Base-by-base conservation (phyloP, 345 rosid genomes). In the Syzygium jambos region DNA sequence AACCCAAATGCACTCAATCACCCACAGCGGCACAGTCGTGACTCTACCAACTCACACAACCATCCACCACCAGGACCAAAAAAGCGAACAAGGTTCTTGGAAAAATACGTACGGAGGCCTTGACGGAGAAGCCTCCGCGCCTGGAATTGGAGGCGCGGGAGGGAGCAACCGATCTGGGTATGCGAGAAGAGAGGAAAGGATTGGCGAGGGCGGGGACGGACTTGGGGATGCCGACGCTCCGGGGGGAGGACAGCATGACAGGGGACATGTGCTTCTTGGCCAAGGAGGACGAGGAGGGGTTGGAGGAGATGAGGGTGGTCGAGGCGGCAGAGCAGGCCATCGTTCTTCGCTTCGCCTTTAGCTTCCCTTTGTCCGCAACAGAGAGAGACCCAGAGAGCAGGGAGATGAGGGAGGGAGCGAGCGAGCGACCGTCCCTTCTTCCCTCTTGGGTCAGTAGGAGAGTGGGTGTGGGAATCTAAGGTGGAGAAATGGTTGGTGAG, bases 281-380 rank as follows among this genome's bases (percentile, higher is more conserved):
- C 78, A 68, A 34, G 49, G 92, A 89, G 68, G 89, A 86, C 82
- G 85, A 90, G 86, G 90, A 84, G 19, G 96, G 85, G 84, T 92
- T 89, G 14, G 94, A 92, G 91, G 95, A 92, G 89, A 94, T 56
- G 84, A 95, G 85, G 43, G 97, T 85, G 25, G 98, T 89, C 85
- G 97, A 90, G 86, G 95, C 88, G 87, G 97, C 94, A 30, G 96
- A 84, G 94, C 94, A 93, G 73, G 98, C 97, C 98, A 95, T 96
- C 80, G 38, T 59, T 56, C 30, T 59, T 52, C 46, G 46, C 46
- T 43, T 43, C 46, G 46, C 6, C 46, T 52, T 5, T 17, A 68
- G 88, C 29, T 49, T 85, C n/a, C 56, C 16, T n/a, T 86, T 65
- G 59, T 16, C 49, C 57, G 54, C 12, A 43, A 84, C 68, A 30